Percentiles rank a stretch among this genome's conserved stretches.
Conservation (phyloP, 768 basidiomycete species). For the Cantharellus anzutake region DNA sequence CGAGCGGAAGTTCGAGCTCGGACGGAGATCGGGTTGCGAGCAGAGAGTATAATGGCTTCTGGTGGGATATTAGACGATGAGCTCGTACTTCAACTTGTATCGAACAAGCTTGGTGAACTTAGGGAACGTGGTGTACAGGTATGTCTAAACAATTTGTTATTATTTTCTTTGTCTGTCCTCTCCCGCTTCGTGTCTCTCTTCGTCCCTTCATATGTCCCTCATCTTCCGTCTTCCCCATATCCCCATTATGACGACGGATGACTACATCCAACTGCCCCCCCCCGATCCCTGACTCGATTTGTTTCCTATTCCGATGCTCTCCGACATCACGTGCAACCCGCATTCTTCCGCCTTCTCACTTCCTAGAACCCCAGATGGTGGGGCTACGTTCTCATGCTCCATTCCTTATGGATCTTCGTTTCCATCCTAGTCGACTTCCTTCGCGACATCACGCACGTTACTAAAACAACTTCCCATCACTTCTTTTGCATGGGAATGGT, state of each 20-base stretch:
- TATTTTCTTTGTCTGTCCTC: too few relatives aligned
- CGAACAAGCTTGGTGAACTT: slow-evolving; percentile 46
- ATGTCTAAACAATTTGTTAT: background rate
- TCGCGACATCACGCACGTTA: too few relatives aligned
- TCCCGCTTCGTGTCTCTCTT: too few relatives aligned
- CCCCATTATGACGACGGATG: too few relatives aligned
- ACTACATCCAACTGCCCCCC: too few relatives aligned
- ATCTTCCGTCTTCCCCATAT: too few relatives aligned
- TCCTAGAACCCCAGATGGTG: background rate
- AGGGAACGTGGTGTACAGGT: slow-evolving; percentile 34
- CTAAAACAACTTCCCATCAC: too few relatives aligned
- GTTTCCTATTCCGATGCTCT: too few relatives aligned
- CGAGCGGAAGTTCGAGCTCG: slow-evolving; percentile 67
- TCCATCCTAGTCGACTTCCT: background rate
- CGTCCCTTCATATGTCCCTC: too few relatives aligned
- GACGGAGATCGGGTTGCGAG: slow-evolving; percentile 52
- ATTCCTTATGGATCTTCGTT: background rate
- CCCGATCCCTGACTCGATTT: too few relatives aligned
- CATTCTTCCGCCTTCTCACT: too few relatives aligned
- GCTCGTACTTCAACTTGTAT: slow-evolving; percentile 57
- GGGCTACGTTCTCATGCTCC: background rate
- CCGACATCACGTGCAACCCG: too few relatives aligned
- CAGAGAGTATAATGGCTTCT: slow-evolving; percentile 58
- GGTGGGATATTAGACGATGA: slow-evolving; percentile 67
- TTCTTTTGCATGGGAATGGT: background rate